Conservation (phyloP, 768 basidiomycete species). For the Boletus vinaceobasis region DNA sequence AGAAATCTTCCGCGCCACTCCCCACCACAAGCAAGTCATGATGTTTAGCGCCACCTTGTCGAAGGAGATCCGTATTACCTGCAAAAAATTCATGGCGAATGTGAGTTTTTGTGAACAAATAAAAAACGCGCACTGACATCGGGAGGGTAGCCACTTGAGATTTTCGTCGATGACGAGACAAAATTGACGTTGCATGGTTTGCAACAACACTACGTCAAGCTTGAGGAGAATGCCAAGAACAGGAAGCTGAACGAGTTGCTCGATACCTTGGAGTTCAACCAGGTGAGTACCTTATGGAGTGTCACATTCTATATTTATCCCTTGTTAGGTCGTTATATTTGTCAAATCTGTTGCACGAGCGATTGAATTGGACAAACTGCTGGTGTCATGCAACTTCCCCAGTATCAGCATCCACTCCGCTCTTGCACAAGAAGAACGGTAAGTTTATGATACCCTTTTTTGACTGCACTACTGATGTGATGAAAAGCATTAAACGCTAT, state of each 20-base stretch:
- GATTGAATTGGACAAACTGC: slow-evolving; percentile 91
- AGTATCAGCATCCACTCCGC: slow-evolving; percentile 97
- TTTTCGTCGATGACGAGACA: slow-evolving; percentile 99
- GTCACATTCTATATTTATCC: neutral
- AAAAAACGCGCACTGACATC: neutral
- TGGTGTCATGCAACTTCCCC: slow-evolving; percentile 98
- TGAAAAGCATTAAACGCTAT: slow-evolving; percentile 81
- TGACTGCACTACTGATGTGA: slow-evolving; percentile 2
- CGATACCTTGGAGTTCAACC: slow-evolving; percentile 97
- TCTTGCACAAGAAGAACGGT: slow-evolving; percentile 95
- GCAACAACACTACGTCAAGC: slow-evolving; percentile 97
- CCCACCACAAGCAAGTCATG: slow-evolving; percentile 99
- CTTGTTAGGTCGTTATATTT: slow-evolving; percentile 89
- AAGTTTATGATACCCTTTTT: slow-evolving; percentile 27
- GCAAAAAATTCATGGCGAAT: slow-evolving; percentile 99
- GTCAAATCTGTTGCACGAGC: slow-evolving; percentile 98
- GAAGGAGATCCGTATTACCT: slow-evolving; percentile 95
- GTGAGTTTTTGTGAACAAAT: slow-evolving; percentile 46
- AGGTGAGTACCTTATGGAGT: slow-evolving; percentile 45
- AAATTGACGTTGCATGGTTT: slow-evolving; percentile 97
- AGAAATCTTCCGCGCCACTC: slow-evolving; percentile 98
- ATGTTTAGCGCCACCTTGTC: slow-evolving; percentile 99
- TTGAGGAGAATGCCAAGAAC: slow-evolving; percentile 94
- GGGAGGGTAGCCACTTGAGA: slow-evolving; percentile 84
- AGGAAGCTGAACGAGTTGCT: slow-evolving; percentile 94